Percentiles rank a stretch among this genome's conserved stretches.
These are phyloP conservation scores for Paracamarosporium sp. DNA, from an alignment of 2,329 filamentous ascomycete genomes.

Conservation along the genomic window DNA sequence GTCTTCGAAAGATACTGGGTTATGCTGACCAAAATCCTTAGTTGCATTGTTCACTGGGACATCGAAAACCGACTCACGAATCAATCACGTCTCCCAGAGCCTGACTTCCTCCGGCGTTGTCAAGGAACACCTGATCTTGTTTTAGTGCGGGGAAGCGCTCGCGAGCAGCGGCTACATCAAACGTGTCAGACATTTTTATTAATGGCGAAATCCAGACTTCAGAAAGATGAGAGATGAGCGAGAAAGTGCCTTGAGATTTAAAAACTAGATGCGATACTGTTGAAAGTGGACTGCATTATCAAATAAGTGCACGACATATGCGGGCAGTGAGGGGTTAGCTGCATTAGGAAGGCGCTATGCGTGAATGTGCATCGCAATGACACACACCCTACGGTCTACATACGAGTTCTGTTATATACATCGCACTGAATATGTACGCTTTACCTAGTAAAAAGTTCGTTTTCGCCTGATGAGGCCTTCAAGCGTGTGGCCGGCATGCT, in stretches of 20 bases:
- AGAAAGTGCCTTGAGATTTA: background rate
- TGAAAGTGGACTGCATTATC: background rate
- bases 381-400: background rate
- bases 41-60: too few relatives aligned
- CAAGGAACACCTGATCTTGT: conserved; percentile 73
- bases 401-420: background rate
- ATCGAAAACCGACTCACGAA: conserved; percentile 55
- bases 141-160: conserved; percentile 72
- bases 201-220: background rate
- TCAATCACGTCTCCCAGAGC: conserved; percentile 71
- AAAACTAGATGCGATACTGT: background rate
- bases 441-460: too few relatives aligned
- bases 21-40: conserved; percentile 53
- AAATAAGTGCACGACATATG: conserved; percentile 10
- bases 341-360: conserved; percentile 14
- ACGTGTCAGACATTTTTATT: conserved; percentile 40
- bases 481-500: too few relatives aligned
- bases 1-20: conserved; percentile 69
- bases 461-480: too few relatives aligned
- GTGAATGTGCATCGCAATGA: background rate
- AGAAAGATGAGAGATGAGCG: background rate
- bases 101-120: conserved; percentile 81
- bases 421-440: background rate
- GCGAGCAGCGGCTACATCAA: conserved; percentile 64
- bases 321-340: conserved; percentile 12